Evolutionary conservation across 495 filamentous ascomycete species (phyloP), one percentile per base, ranked within the genome.

Genomic region (Aspergillus baeticus): DNA sequence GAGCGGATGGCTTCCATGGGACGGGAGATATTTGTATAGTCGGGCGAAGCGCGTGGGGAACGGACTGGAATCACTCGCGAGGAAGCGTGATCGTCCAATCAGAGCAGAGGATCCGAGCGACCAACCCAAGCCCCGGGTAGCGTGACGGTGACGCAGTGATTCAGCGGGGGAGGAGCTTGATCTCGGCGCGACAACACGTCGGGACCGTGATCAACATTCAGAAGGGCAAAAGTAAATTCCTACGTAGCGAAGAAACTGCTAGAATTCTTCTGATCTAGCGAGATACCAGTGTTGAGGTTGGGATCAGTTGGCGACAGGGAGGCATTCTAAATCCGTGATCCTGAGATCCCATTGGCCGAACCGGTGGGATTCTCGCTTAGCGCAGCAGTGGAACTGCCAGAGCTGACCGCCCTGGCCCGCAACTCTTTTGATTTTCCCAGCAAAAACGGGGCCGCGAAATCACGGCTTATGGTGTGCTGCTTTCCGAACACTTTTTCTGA

Each of bases 21-120:
- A 69, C 64, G 66, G 65, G 58, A 59, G 69, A 71, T 79, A 79
- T 79, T 80, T 80, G 71, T 80, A 76, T 68, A 66, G 63, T 57
- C 55, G 47, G 48, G 18, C 55, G 54, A 39, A 38, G 60, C 57
- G 58, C 61, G 66, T 62, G 67, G 69, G 67, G 63, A 63, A 62
- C 44, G 39, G 43, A 42, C 58, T 60, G 67, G 66, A 71, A 77
- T 77, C 75, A 78, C 72, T 58, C 75, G 65, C 72, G 69, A 72
- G 58, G n/a, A 39, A 10, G 22, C 44, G 10, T 41, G 62, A 72
- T 71, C 68, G 43, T 55, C 76, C 76, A 79, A 79, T 79, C 61
- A 77, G 65, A 34, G 52, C 0, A 1, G 31, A 59, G 64, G 71
- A 74, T 73, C 69, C 62, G 42, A 33, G 15, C 31, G 45, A 58